These are phyloP conservation scores for Podospora conica DNA, from an alignment of 495 filamentous ascomycete species.

Conservation along the genomic window DNA sequence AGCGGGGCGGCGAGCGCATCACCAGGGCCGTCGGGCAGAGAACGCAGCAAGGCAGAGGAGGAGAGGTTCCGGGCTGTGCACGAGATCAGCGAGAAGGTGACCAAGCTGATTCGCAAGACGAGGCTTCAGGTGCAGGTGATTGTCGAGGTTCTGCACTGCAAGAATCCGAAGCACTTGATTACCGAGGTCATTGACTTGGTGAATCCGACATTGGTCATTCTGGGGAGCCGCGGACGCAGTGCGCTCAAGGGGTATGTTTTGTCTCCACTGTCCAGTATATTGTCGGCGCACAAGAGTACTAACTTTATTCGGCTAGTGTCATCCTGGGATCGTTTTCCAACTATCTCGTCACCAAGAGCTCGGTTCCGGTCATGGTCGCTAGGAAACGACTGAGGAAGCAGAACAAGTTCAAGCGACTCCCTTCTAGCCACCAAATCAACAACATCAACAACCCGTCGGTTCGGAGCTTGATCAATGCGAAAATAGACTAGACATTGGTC, in stretches of 20 bases:
- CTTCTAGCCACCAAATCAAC: conserved; percentile 59
- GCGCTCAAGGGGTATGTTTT: conserved; percentile 80
- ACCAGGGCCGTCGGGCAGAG: conserved; percentile 36
- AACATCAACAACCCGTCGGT: conserved; percentile 60
- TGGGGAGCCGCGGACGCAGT: conserved; percentile 83
- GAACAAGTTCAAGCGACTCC: conserved; percentile 57
- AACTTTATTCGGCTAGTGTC: conserved; percentile 47
- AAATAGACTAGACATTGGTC: conserved; percentile 50
- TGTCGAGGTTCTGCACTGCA: conserved; percentile 96
- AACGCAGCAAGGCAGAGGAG: conserved; percentile 56
- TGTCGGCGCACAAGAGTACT: background rate
- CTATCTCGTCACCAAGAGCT: conserved; percentile 91
- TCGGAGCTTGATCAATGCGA: conserved; percentile 57
- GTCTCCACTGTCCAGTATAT: background rate
- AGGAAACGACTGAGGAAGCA: conserved; percentile 72
- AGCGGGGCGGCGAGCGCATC: conserved; percentile 29
- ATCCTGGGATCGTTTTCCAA: conserved; percentile 94
- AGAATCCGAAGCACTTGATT: conserved; percentile 80
- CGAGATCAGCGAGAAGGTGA: conserved; percentile 69
- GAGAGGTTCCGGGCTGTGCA: conserved; percentile 72
- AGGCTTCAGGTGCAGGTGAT: conserved; percentile 83
- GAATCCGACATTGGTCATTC: conserved; percentile 85
- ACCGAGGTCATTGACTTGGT: conserved; percentile 89
- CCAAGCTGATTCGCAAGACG: conserved; percentile 81
- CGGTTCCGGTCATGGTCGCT: conserved; percentile 92